Evolutionary conservation across 345 rosid species (phyloP).

Genomic region (Cochlearia excelsa): DNA sequence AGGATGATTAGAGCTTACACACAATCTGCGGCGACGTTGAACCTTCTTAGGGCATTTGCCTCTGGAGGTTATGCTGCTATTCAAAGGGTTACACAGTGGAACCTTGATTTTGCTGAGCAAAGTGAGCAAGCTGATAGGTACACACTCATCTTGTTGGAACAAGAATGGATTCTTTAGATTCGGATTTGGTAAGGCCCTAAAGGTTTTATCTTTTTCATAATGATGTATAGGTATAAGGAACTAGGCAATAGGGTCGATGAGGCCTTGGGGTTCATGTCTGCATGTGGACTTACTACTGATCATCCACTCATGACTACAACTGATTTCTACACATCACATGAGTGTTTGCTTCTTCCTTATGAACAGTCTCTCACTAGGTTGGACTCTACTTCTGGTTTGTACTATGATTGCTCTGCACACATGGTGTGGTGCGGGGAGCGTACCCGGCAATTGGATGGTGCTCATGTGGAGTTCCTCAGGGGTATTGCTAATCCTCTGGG

Average conservation of each 20-base stretch:
- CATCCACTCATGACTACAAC: conserved; percentile 62
- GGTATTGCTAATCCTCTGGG: conserved; percentile 64
- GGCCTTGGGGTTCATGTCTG: conserved; percentile 70
- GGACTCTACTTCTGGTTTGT: conserved; percentile 59
- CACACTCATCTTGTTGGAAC: not conserved
- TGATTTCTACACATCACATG: conserved; percentile 68
- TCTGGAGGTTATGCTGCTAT: conserved; percentile 67
- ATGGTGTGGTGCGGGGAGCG: conserved; percentile 70
- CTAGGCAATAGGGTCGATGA: conserved; percentile 55
- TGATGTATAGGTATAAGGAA: conserved; percentile 46
- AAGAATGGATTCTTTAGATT: not conserved
- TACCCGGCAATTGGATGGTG: conserved; percentile 61
- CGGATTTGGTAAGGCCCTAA: conserved; percentile 11
- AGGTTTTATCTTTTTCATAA: conserved; percentile 10
- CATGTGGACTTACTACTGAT: conserved; percentile 52
- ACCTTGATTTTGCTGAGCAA: conserved; percentile 55
- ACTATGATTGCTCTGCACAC: conserved; percentile 63
- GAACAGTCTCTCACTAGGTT: conserved; percentile 56
- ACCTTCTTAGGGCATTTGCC: conserved; percentile 67
- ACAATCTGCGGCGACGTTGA: conserved; percentile 57
- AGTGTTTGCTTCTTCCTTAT: conserved; percentile 61
- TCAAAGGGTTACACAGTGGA: conserved; percentile 65
- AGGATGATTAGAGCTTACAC: conserved; percentile 57
- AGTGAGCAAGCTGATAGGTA: conserved; percentile 68
- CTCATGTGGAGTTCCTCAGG: conserved; percentile 58